phyloP scores from a whole-genome alignment of 495 filamentous ascomycete species.

The Neurospora sp. region DNA sequence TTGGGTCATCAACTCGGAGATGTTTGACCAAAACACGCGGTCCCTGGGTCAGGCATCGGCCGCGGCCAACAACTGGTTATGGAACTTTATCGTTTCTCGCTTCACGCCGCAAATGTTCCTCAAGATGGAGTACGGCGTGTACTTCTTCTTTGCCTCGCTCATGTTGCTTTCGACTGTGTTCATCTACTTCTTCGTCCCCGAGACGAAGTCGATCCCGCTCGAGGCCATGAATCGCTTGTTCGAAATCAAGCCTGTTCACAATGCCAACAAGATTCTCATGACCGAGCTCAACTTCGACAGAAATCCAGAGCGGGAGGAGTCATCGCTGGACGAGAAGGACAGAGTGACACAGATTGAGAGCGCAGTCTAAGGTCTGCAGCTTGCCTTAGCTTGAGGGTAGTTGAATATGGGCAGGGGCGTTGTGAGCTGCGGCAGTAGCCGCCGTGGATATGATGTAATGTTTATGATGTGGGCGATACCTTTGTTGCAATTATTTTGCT shows the following conservation, averaged over 20 bases:
- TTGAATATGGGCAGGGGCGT: background rate
- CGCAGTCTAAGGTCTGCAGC: background rate
- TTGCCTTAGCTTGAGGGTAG: background rate
- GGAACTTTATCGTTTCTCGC: conserved; percentile 63
- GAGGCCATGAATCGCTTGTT: conserved; percentile 52
- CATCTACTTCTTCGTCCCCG: conserved; percentile 42
- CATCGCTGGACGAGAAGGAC: conserved; percentile 12
- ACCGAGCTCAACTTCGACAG: conserved; percentile 25
- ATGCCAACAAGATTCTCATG: conserved; percentile 43
- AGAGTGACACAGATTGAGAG: conserved; percentile 1
- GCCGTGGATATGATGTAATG: background rate
- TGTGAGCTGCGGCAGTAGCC: background rate
- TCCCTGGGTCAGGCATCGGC: conserved; percentile 60
- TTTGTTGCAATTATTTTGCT: background rate
- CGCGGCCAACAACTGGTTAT: conserved; percentile 64
- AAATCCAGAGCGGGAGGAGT: conserved; percentile 35
- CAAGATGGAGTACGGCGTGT: conserved; percentile 60
- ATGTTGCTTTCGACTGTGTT: conserved; percentile 60
- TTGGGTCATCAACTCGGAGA: conserved; percentile 57
- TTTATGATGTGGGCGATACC: background rate
- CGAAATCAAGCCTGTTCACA: conserved; percentile 41
- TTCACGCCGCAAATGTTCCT: conserved; percentile 72
- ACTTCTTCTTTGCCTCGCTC: conserved; percentile 67
- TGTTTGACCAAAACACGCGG: conserved; percentile 52
- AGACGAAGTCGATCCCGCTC: conserved; percentile 43